These are phyloP conservation scores for Zygosaccharomyces bailii DNA, from an alignment of 805 yeast species.

Conservation along the genomic window DNA sequence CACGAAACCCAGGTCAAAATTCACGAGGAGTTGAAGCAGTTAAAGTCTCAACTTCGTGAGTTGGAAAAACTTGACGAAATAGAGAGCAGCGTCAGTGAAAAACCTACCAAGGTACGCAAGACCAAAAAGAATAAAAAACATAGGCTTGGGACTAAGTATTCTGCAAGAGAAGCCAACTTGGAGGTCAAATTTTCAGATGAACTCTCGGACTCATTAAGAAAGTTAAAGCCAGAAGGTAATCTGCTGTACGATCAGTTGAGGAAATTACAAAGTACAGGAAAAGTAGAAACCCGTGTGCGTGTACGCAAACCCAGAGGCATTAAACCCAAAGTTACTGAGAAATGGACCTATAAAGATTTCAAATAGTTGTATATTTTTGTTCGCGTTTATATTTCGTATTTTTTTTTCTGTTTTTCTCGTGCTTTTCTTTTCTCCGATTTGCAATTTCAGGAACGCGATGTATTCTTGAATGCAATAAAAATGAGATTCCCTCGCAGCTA, in stretches of 20 bases:
- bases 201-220: conserved; percentile 77
- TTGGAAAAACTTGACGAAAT: conserved; percentile 46
- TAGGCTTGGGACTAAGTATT: conserved; percentile 45
- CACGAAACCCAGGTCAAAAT: conserved; percentile 57
- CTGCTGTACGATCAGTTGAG: conserved; percentile 77
- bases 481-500: neutral
- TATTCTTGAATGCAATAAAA: neutral
- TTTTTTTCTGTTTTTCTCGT: conserved; percentile 2
- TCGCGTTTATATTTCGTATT: neutral
- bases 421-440: conserved; percentile 1
- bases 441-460: neutral
- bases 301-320: conserved; percentile 59
- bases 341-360: conserved; percentile 90
- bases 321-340: conserved; percentile 76
- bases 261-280: conserved; percentile 78
- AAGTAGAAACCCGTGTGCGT: conserved; percentile 78
- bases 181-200: conserved; percentile 89
- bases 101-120: conserved; percentile 21
- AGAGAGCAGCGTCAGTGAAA: conserved; percentile 28
- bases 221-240: conserved; percentile 87
- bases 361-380: conserved; percentile 40
- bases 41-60: conserved; percentile 60
- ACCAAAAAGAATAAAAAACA: conserved; percentile 29
- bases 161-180: conserved; percentile 45
- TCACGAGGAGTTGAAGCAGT: conserved; percentile 52